Conservation (phyloP, 1,284 basidiomycete genomes). For the Spongiforma sp. region DNA sequence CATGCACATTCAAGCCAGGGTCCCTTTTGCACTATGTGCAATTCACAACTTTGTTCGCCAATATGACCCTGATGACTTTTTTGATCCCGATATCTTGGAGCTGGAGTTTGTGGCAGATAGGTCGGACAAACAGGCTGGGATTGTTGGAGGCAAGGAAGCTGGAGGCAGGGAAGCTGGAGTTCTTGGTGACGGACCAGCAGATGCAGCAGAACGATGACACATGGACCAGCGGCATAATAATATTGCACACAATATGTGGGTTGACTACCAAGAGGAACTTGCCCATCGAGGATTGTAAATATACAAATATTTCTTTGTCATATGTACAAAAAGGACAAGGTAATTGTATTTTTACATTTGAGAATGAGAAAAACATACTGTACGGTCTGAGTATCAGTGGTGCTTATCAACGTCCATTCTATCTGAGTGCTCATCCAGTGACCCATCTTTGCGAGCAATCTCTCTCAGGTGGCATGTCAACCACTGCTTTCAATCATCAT, state of each 20-base stretch:
- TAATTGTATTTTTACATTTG: neutral
- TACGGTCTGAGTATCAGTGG: neutral
- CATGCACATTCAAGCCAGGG: constrained; percentile 37
- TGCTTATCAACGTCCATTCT: neutral
- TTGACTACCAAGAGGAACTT: neutral
- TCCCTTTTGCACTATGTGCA: constrained; percentile 36
- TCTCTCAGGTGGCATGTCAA: neutral
- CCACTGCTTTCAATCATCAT: neutral
- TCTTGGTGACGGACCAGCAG: neutral
- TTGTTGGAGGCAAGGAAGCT: no score
- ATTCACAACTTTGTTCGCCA: constrained; percentile 44
- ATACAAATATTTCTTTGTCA: neutral
- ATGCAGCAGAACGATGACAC: neutral
- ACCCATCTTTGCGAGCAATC: neutral
- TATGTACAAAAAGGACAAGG: neutral
- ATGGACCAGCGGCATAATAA: neutral
- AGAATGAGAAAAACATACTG: no score
- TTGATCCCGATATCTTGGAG: neutral
- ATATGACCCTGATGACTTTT: neutral
- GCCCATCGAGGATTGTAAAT: neutral
- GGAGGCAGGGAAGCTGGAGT: no score
- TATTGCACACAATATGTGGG: neutral
- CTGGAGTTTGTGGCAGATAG: neutral
- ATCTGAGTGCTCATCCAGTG: no score
- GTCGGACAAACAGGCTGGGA: neutral